These are phyloP conservation scores for Neonothopanus nambi DNA, from an alignment of 1,284 basidiomycete species.

Conservation along the genomic window DNA sequence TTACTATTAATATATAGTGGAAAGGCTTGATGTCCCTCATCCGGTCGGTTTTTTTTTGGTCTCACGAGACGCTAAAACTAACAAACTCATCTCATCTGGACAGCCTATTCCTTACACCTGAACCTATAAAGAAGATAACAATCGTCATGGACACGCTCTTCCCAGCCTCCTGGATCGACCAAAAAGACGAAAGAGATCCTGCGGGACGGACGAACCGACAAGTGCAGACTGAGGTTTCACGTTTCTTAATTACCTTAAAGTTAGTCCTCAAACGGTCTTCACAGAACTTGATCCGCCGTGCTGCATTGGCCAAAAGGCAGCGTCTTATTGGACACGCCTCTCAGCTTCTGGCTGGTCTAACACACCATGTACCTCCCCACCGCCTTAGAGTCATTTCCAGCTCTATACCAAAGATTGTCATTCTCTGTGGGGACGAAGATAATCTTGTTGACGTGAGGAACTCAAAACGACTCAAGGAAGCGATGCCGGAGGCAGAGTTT, in stretches of 20 bases:
- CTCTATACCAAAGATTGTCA: slow-evolving; percentile 55
- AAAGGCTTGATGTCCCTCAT: slow-evolving; percentile 43
- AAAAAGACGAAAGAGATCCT: slow-evolving; percentile 48
- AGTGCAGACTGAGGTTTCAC: slow-evolving; percentile 52
- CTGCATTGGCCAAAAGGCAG: slow-evolving; percentile 60
- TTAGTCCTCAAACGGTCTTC: neutral
- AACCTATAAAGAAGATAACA: slow-evolving; percentile 52
- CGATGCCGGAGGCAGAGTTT: slow-evolving; percentile 72
- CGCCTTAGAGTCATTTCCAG: slow-evolving; percentile 57
- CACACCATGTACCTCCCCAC: slow-evolving; percentile 62
- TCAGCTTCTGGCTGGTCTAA: slow-evolving; percentile 74
- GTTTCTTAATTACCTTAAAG: neutral
- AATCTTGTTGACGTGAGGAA: slow-evolving; percentile 60
- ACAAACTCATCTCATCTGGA: neutral
- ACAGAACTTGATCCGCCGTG: slow-evolving; percentile 56
- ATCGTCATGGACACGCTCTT: slow-evolving; percentile 63
- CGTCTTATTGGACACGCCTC: slow-evolving; percentile 64
- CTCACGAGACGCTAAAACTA: neutral
- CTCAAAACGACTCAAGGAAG: slow-evolving; percentile 56
- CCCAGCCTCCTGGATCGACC: slow-evolving; percentile 58
- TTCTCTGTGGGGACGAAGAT: slow-evolving; percentile 79
- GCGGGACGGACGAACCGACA: slow-evolving; percentile 63
- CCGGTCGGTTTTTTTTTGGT: slow-evolving; percentile 27
- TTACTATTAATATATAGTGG: slow-evolving; percentile 31
- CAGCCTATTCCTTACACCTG: slow-evolving; percentile 47